Base-by-base conservation (phyloP, 2,329 filamentous ascomycete genomes). In the Cadophora sp. region DNA sequence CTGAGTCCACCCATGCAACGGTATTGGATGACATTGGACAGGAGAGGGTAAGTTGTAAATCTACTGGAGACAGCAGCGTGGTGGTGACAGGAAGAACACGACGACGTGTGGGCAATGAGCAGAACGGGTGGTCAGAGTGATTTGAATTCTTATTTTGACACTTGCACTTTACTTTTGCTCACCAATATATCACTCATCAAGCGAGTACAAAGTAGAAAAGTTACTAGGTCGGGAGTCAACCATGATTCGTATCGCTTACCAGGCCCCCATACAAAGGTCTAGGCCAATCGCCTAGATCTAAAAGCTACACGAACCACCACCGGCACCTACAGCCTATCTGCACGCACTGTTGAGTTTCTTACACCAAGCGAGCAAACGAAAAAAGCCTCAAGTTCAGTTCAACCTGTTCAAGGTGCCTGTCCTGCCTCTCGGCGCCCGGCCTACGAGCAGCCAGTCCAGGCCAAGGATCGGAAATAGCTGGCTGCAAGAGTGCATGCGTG, bases 361-460 rank as follows among this genome's bases (percentile, higher is more conserved):
- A 14, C 27, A 55, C 20, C 51, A 24, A 16, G 24, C 41, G 41
- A 39, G 39, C 60, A 47, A 61, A 55, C 62, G 43, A 20, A 20
- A 59, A 62, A 62, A 41, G 59, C 47, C 50, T 62, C 59, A 53
- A 53, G 50, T 33, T 62, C 59, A 60, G 24, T 43, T 18, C 39
- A 9, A 43, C 39, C 8, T 43, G 11, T 18, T 43, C 39, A 30
- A 30, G 39, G 39, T 14, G 11, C 39, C 41, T n/a, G 30, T 27
- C 39, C 41, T n/a, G 30, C 51, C 36, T 43, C 20, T 39, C 33
- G 30, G 53, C n/a, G n/a, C 33, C 33, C 33, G 53, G 33, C 33
- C 55, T 41, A 58, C 45, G n/a, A 48, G n/a, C n/a, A n/a, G 20
- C 33, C 20, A 33, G 53, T 7, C 30, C 20, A 56, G 53, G 18